Base-by-base conservation (phyloP, 2,329 filamentous ascomycete genomes). In the Penicillium sp. region DNA sequence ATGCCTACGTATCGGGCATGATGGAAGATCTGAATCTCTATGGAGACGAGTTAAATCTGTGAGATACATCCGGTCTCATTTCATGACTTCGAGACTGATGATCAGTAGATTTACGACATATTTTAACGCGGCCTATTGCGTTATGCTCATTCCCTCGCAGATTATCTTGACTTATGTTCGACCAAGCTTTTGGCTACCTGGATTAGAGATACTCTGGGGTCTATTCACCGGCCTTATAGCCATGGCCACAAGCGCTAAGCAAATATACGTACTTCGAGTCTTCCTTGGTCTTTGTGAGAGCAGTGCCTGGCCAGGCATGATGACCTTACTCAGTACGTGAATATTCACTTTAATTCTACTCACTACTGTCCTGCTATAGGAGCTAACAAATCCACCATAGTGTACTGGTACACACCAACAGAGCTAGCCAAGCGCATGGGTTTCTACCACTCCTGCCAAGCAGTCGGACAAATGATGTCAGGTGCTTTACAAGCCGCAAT, bases 91-190 rank as follows among this genome's bases (percentile, higher is more conserved):
- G 6, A 11, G 4, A 19, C 56, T 64, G 3, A 64, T 29, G 8
- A 3, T 23, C 6, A 2, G 19, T 11, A 71, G 69, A 59, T 77
- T 77, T 61, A 76, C 72, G 1, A 77, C 75, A 5, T 73, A 72
- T 42, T 75, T 77, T 56, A 78, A 76, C 53, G 69, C 72, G 19
- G 72, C 71, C 1, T 78, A 77, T 58, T 73, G 72, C 50, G 60
- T 77, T 11, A 75, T 74, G 67, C 65, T 76, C 10, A 73, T 77
- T 11, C 75, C 76, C 2, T 74, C 73, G 0, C 73, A 77, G 62
- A 62, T 78, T 37, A 73, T 77, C 53, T 61, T 78, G 55, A 75
- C 75, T 5, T 74, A 75, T 54, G 52, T 68, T 13, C 63, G 72
- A 59, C 58, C 71, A 55, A 62, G 73, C 37, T 67, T 55, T 46